phyloP scores from a whole-genome alignment of 2,329 filamentous ascomycete genomes.

The Fusarium chaquense region DNA sequence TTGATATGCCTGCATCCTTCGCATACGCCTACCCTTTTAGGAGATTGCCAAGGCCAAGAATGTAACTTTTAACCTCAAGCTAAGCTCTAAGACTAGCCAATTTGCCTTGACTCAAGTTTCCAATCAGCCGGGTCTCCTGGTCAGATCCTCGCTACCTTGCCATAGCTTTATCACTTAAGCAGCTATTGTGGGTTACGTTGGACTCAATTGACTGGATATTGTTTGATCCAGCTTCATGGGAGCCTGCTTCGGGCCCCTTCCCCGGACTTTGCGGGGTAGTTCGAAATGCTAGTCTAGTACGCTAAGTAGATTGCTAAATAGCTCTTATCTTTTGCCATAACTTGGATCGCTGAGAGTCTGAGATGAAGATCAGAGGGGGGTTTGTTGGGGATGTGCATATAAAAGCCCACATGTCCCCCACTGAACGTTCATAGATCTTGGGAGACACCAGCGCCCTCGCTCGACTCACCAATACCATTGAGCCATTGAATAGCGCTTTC shows the following conservation, averaged over 20 bases:
- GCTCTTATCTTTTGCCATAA: not conserved
- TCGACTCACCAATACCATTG: not conserved
- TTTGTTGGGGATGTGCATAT: not conserved
- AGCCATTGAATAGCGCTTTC: not conserved
- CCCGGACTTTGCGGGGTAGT: not conserved
- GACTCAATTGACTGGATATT: not conserved
- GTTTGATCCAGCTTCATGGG: not conserved
- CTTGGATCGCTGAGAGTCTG: not conserved
- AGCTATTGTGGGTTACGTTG: not conserved
- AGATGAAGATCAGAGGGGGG: not conserved
- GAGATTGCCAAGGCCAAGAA: not conserved
- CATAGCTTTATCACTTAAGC: not conserved
- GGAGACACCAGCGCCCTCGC: not conserved
- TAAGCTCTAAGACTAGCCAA: not conserved
- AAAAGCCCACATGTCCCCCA: not conserved
- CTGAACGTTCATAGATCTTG: not conserved
- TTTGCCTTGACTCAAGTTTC: not conserved
- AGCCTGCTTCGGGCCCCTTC: not conserved
- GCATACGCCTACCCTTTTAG: no score
- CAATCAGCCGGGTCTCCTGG: not conserved
- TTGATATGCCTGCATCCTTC: no score
- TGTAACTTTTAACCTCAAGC: not conserved
- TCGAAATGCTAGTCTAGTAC: not conserved
- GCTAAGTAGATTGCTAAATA: not conserved
- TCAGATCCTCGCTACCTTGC: no score